These are phyloP conservation scores for Phytophthora parvispora DNA, from an alignment of 352 stramenopile species.

Conservation along the genomic window DNA sequence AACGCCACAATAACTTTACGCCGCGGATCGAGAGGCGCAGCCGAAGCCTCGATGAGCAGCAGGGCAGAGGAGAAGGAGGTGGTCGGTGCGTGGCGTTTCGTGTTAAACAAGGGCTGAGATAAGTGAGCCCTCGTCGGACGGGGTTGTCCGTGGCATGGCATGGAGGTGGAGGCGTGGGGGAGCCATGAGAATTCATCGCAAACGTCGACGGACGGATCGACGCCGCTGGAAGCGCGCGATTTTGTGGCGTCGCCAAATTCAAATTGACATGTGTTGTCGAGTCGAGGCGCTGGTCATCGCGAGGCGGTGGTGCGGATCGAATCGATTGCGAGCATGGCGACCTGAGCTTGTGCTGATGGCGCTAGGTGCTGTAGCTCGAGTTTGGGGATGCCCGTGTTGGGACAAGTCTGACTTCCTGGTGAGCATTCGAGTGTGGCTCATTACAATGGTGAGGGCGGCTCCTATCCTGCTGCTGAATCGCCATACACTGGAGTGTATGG, in stretches of 20 bases:
- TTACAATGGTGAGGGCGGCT: too few relatives aligned
- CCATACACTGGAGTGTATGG: too few relatives aligned
- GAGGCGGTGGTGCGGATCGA: background rate
- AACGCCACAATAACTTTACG: slow-evolving; percentile 1
- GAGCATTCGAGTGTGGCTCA: too few relatives aligned
- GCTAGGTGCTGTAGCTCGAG: too few relatives aligned
- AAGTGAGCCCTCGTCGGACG: slow-evolving; percentile 1
- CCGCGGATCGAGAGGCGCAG: background rate
- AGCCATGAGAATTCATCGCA: background rate
- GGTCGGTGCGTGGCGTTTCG: background rate
- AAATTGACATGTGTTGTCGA: slow-evolving; percentile 5
- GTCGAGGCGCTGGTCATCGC: background rate
- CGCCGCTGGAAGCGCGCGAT: slow-evolving; percentile 7
- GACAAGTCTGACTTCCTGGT: too few relatives aligned
- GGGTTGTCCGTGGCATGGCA: background rate
- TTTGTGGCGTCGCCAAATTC: slow-evolving; percentile 17
- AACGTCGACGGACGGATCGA: background rate
- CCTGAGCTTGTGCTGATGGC: too few relatives aligned
- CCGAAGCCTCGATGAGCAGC: background rate
- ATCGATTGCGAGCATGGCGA: too few relatives aligned
- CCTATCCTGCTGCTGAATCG: too few relatives aligned
- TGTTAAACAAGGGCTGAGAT: slow-evolving; percentile 3
- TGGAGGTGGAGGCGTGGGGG: background rate
- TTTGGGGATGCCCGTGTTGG: too few relatives aligned
- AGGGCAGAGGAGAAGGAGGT: background rate